Conservation (phyloP, 2,329 filamentous ascomycete genomes). For the Colletotrichum chrysophilum region DNA sequence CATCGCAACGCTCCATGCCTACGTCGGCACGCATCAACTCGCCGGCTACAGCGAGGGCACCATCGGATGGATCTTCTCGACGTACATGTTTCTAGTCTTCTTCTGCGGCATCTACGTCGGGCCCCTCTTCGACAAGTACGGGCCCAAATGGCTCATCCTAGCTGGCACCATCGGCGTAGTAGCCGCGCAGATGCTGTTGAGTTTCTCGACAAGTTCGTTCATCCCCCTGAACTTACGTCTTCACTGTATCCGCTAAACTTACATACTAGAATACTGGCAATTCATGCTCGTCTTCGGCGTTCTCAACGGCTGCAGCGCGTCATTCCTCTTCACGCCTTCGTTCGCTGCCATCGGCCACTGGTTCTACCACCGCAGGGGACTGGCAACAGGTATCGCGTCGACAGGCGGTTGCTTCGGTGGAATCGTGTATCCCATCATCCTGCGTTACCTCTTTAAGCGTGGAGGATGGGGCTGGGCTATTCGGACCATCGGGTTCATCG, state of each 20-base stretch:
- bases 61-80: constrained; percentile 85
- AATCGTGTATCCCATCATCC: constrained; percentile 65
- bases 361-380: constrained; percentile 76
- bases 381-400: constrained; percentile 82
- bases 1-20: constrained; percentile 80
- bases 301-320: constrained; percentile 74
- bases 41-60: constrained; percentile 68
- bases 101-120: constrained; percentile 86
- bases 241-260: background rate
- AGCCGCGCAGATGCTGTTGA: constrained; percentile 69
- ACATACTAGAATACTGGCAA: constrained; percentile 71
- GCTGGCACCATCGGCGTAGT: constrained; percentile 69
- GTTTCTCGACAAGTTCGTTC: constrained; percentile 67
- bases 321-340: constrained; percentile 83
- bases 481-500: constrained; percentile 54
- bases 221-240: background rate
- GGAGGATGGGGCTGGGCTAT: constrained; percentile 61
- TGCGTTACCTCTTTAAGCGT: constrained; percentile 51
- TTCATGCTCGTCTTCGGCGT: constrained; percentile 83
- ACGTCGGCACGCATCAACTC: constrained; percentile 76
- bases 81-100: constrained; percentile 86
- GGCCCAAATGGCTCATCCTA: constrained; percentile 75
- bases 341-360: constrained; percentile 82
- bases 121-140: constrained; percentile 85
- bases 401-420: constrained; percentile 77